Percentiles rank a stretch among this genome's conserved stretches.
phyloP scores from a whole-genome alignment of 1,284 basidiomycete species.

The Naganishia albida region DNA sequence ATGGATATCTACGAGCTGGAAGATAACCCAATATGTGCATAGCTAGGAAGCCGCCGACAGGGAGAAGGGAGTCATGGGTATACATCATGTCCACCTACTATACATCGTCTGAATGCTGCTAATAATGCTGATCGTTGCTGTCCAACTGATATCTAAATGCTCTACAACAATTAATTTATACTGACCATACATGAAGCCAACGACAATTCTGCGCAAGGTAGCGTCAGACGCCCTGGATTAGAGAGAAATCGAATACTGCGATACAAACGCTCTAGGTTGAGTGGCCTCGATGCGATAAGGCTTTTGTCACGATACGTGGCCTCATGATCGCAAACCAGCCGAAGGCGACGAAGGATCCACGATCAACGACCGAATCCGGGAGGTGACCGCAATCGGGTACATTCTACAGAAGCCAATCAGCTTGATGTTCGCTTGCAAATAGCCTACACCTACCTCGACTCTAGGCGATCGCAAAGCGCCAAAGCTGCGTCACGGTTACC shows the following conservation, averaged over 20 bases:
- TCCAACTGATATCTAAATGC: background rate
- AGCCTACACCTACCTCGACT: slow-evolving; percentile 55
- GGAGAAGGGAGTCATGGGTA: slow-evolving; percentile 13
- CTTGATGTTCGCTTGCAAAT: background rate
- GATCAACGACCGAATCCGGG: slow-evolving; percentile 33
- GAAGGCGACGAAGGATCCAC: slow-evolving; percentile 28
- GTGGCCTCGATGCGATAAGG: background rate
- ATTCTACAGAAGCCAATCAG: slow-evolving; percentile 19
- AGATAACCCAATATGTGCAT: background rate
- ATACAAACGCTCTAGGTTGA: background rate
- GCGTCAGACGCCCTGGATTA: slow-evolving; percentile 1
- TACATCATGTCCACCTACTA: slow-evolving; percentile 3
- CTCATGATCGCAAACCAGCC: slow-evolving; percentile 21
- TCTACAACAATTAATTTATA: slow-evolving; percentile 27
- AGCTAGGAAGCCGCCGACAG: background rate
- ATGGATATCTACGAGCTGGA: background rate
- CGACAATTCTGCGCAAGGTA: background rate
- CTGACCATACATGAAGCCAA: background rate
- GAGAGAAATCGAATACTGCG: slow-evolving; percentile 26
- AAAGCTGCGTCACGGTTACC: slow-evolving; percentile 72
- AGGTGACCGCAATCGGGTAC: slow-evolving; percentile 37
- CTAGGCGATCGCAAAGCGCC: slow-evolving; percentile 72
- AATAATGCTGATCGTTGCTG: slow-evolving; percentile 20
- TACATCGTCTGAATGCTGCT: slow-evolving; percentile 7
- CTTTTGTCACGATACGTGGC: background rate